Evolutionary conservation across 1,284 basidiomycete genomes (phyloP), one percentile per base, ranked within the genome.

Genomic region (Apiotrichum gracile): DNA sequence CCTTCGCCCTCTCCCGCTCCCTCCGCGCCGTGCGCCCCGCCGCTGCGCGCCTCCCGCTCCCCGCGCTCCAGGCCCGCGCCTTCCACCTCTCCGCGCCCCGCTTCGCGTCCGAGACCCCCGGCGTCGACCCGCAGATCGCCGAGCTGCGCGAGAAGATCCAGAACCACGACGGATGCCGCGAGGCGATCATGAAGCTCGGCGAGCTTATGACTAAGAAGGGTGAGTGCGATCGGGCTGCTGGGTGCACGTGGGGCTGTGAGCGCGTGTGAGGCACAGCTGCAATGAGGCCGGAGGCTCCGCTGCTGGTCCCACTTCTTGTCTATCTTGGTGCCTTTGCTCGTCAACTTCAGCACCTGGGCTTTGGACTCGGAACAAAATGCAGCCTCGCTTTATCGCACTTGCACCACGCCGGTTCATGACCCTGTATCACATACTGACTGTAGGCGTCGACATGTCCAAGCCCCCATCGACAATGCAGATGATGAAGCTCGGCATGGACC

Each of bases 401-500:
- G n/a, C n/a, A n/a, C n/a, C n/a, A n/a, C n/a, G n/a, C n/a, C n/a
- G n/a, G n/a, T n/a, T n/a, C n/a, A n/a, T n/a, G n/a, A n/a, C n/a
- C n/a, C n/a, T n/a, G n/a, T n/a, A n/a, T n/a, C n/a, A n/a, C n/a
- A n/a, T n/a, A 37, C 51, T 54, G 33, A 49, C 33, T 5, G 27
- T 52, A 69, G 68, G 69, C 12, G 60, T 67, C 42, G 68, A 69
- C 56, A 63, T 64, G 42, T 51, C 58, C 16, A 57, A 67, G 57
- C 55, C 62, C 24, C 65, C 66, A 7, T 60, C 60, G 24, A 58
- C 64, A 34, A 65, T 63, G 55, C 58, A 65, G 55, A 64, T 72
- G 58, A 60, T 66, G 47, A 68, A 69, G 60, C 61, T 72, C 52
- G 66, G 63, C 27, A 61, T 68, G 61, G 69, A 72, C 55, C 52